Base-by-base conservation (phyloP, 2,329 filamentous ascomycete species). In the Colletotrichum sp. region DNA sequence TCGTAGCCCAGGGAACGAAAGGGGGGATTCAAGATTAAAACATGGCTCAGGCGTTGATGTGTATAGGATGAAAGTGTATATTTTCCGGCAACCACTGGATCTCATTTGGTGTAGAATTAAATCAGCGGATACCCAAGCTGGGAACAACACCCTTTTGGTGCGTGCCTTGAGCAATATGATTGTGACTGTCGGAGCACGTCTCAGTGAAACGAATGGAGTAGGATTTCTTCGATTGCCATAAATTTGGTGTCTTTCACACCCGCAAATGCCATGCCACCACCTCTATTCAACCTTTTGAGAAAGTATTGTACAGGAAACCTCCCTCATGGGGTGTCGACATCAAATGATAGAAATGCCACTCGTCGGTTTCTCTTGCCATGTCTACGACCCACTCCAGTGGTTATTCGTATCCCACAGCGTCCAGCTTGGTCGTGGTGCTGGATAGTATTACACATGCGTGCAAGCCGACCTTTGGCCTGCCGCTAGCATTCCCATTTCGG, bases 261-360 rank as follows among this genome's bases (percentile, higher is more conserved):
- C 63, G 63, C 56, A 69, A 59, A 59, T 75, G 63, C 34, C 63
- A 64, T 73, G 63, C 58, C 69, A 52, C 43, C 10, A 38, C 32
- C 34, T 75, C 69, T 75, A 73, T 73, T 43, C 72, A 48, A 18
- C n/a, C 62, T 14, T 43, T 16, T 12, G 28, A 21, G 48, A 48
- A 70, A 74, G 63, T 76, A 71, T 48, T 75, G 55, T 76, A 76
- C 75, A 76, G 26, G 62, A 74, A 68, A 52, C 58, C 56, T 56
- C 28, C 38, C 30, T 65, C 63, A 18, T 34, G 43, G 61, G 16
- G 63, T 36, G 71, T 58, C 48, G 16, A 43, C n/a, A 38, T 73
- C 55, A 24, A 56, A 34, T 34, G 21, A 63, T 28, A 62, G 9
- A 34, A 62, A 24, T 4, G 43, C 48, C 67, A 43, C 63, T 68